Base-by-base conservation (phyloP, 306 rosid species). In the Vicia villosa region DNA sequence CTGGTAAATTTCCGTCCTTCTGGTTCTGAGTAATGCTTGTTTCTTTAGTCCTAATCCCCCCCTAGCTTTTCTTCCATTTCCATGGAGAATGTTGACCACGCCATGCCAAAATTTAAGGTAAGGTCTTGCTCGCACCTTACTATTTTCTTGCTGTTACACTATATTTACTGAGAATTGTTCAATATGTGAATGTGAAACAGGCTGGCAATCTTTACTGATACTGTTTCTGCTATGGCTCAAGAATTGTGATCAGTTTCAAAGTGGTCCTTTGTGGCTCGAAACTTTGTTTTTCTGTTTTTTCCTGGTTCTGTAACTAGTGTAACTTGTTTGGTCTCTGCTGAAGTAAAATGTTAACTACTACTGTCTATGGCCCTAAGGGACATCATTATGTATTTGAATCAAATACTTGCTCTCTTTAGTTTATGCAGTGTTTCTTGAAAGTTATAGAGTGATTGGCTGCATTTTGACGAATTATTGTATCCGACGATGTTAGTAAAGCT, bases 71-170 rank as follows among this genome's bases (percentile, higher is more conserved):
- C 63, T 73, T 82, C 66, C 77, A 59, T 36, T 76, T 81, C 50
- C 68, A 54, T 32, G 70, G 73, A 73, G 88, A 13, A 61, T 57
- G 84, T 81, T 84, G 85, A 79, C 73, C 63, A n/a, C 40, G 79
- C 77, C 73, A 36, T 40, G 83, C 84, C 77, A 52, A 34, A 69
- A 56, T 50, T 57, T 63, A 75, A 84, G 96, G 96, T 89, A 80
- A 64, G 21, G 5, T 51, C 46, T 15, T 11, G 41, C 51, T 6
- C 46, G 20, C 51, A 7, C 6, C 34, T 49, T 56, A 13, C 11
- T 24, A 4, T 56, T 69, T 60, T 12, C 68, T 16, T 40, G 51
- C 12, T 38, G 66, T 63, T 38, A 14, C 26, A 55, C 57, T 55
- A 26, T 8, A 26, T 9, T 65, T 6, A 66, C 57, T 77, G 61